Evolutionary conservation across 2,329 filamentous ascomycete species (phyloP), one percentile per base, ranked within the genome.

Genomic region (Zelopaecilomyces penicillatus): DNA sequence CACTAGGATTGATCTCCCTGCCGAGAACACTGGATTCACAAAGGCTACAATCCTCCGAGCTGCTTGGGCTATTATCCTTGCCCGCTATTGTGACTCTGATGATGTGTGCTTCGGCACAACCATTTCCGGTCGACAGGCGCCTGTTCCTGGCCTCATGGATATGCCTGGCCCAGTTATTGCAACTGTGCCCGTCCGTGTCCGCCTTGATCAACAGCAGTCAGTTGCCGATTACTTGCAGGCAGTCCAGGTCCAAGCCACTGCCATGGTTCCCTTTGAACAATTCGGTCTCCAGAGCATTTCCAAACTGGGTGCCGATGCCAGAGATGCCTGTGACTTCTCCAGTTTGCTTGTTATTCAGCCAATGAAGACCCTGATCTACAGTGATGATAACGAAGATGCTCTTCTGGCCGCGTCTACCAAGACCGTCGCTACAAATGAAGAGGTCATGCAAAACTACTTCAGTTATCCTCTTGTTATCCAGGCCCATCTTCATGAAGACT

Each of bases 381-480:
- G 43, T 26, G 29, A 28, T 19, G 19, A 33, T 4, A 29, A 19
- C 11, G 44, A 43, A 32, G 7, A 39, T 6, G 26, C 36, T n/a
- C 11, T 46, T 12, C 27, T 46, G 1, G 27, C 44, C 27, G 37
- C 44, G 28, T 35, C 44, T 5, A 12, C 28, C 3, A 30, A 30
- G n/a, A n/a, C 9, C 11, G 35, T 26, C 4, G 28, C 43, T 3
- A 33, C 31, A 1, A 46, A 31, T 7, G 44, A 46, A 1, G 41
- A 46, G 11, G 32, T 28, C 9, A 43, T 46, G 12, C 39, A 41
- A 5, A 46, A 48, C 40, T 52, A 52, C 39, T 50, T 52, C 30
- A 52, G 48, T 30, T 52, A 52, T 19, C 50, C 48, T 6, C 48
- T 52, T 12, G 50, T 52, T 26, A 19, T 46, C 7, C 41, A 46